Percentiles rank a stretch among this genome's conserved stretches.
These are phyloP conservation scores for Trichoderma hamatum DNA, from an alignment of 2,329 filamentous ascomycete genomes.

Conservation along the genomic window DNA sequence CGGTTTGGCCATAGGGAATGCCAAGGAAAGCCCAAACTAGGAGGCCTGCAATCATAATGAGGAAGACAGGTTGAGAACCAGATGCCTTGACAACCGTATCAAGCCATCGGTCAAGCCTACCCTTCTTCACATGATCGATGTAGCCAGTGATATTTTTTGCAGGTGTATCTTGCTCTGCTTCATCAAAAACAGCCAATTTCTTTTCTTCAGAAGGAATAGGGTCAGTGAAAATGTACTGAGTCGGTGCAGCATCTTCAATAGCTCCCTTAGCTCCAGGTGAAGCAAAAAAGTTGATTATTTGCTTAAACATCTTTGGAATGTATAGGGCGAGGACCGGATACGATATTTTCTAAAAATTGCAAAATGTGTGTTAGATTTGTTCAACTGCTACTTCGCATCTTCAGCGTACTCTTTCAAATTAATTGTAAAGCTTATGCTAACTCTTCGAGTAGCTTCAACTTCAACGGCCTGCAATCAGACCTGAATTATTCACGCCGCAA, in stretches of 20 bases:
- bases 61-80: slow-evolving; percentile 33
- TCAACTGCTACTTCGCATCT: neutral
- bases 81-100: slow-evolving; percentile 31
- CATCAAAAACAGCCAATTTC: neutral
- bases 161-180: neutral
- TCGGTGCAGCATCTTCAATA: slow-evolving; percentile 24
- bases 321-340: neutral
- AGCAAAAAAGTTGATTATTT: slow-evolving; percentile 21
- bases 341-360: neutral
- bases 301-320: slow-evolving; percentile 11
- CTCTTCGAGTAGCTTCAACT: neutral
- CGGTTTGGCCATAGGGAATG: slow-evolving; percentile 37
- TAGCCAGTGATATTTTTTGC: slow-evolving; percentile 30
- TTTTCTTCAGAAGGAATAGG: neutral
- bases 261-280: slow-evolving; percentile 26
- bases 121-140: slow-evolving; percentile 26
- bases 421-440: neutral
- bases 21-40: slow-evolving; percentile 39
- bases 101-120: slow-evolving; percentile 31
- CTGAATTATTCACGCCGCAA: neutral
- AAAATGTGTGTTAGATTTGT: neutral
- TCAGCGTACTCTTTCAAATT: neutral
- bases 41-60: slow-evolving; percentile 39
- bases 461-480: neutral
- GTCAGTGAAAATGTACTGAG: slow-evolving; percentile 15